Evolutionary conservation across 805 yeast genomes (phyloP).

Genomic region (Candida bentonensis): DNA sequence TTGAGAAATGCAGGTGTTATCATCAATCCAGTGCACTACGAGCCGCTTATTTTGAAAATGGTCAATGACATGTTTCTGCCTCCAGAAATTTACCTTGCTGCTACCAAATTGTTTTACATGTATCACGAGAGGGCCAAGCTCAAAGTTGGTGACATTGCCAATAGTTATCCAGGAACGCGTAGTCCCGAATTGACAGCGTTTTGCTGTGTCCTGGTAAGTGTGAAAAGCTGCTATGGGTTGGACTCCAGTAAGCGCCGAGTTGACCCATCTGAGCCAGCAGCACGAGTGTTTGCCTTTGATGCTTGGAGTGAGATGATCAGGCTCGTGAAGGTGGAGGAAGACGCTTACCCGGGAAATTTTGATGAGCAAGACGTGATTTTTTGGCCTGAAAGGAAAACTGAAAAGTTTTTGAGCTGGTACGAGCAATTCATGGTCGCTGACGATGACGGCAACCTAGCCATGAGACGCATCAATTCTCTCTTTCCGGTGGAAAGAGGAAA

Average conservation of each 20-base stretch:
- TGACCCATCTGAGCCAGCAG: conserved; percentile 6
- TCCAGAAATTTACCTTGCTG: conserved; percentile 30
- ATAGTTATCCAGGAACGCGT: neutral
- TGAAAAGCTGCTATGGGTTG: conserved; percentile 13
- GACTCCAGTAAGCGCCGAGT: conserved; percentile 11
- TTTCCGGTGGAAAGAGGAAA: conserved; percentile 10
- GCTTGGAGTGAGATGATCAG: conserved; percentile 23
- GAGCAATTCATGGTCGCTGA: conserved; percentile 16
- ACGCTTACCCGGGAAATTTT: conserved; percentile 13
- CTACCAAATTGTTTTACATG: conserved; percentile 6
- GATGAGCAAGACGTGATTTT: conserved; percentile 25
- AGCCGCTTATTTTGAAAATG: conserved; percentile 29
- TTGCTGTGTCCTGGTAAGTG: conserved; percentile 6
- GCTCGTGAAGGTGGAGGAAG: conserved; percentile 14
- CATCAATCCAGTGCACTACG: conserved; percentile 21
- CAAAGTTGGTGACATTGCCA: conserved; percentile 4
- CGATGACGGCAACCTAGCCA: neutral
- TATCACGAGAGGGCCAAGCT: conserved; percentile 4
- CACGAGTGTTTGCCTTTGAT: conserved; percentile 12
- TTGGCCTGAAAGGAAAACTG: conserved; percentile 36
- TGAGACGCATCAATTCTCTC: conserved; percentile 10
- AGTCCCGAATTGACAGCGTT: conserved; percentile 4
- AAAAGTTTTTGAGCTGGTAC: conserved; percentile 39
- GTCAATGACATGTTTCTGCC: conserved; percentile 35
- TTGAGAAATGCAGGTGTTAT: no score